Evolutionary conservation across 1,284 basidiomycete genomes (phyloP), one percentile per base, ranked within the genome.

Genomic region (Amylostereum chailletii): DNA sequence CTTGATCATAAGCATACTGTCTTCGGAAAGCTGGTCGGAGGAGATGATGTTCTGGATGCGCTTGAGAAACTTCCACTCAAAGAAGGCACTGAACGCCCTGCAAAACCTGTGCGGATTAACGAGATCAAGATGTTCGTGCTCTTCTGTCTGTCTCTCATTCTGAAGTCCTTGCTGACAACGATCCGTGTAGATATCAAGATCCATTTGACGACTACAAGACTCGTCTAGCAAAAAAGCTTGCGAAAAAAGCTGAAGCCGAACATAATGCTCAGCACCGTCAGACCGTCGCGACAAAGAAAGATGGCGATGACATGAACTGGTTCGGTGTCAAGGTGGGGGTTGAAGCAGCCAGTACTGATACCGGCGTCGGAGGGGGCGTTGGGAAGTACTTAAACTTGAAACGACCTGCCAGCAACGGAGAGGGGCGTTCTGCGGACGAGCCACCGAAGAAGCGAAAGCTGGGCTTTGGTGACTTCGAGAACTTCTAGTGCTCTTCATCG

Each of bases 1-100:
- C 77, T 97, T 8, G 83, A 83, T 62, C 80, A 79, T 51, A 91
- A 93, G 58, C 92, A 96, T 62, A 96, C 94, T 0, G 94, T 98
- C 1, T 99, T 99, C 62, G 95, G 96, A 2, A 93, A 96, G 58
- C 74, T 97, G 4, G 92, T 98, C 0, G 94, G 94, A 27, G 94
- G 94, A 3, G 91, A 95, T 61, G 88, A 94, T 38, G 86, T 95
- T 1, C 71, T 99, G 3, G 79, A 90, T 58, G 77, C 83, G 6
- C 70, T 99, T 36, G 96, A 99, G 65, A 77, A 79, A 33, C 67
- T 94, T 0, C 83, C 90, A 0, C 72, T 85, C 26, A 89, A 94
- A 62, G 79, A 85, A 33, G 89, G 86, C 2, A 90, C 89, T 0
- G 94, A 98, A 55, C 76, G 87, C 49, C 95, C 95, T 32, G 74